These are phyloP conservation scores for Penicillium crustosum DNA, from an alignment of 2,329 filamentous ascomycete genomes.

Conservation along the genomic window DNA sequence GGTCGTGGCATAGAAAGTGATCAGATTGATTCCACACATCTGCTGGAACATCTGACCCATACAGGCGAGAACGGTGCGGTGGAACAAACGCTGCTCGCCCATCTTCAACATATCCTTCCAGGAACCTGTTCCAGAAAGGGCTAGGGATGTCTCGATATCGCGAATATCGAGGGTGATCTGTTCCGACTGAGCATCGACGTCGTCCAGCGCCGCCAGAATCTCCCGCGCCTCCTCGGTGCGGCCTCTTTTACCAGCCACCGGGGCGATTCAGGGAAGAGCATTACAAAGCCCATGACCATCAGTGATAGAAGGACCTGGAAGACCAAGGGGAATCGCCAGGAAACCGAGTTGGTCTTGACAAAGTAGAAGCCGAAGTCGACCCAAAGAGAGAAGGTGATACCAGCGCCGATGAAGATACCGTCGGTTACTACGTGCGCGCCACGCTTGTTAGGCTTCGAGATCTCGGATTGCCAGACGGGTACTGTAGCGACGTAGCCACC, in stretches of 20 bases:
- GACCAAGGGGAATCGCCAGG: conserved; percentile 47
- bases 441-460: conserved; percentile 30
- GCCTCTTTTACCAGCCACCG: conserved; percentile 49
- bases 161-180: conserved; percentile 40
- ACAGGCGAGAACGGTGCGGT: conserved; percentile 36
- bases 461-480: conserved; percentile 47
- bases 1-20: conserved; percentile 35
- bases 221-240: conserved; percentile 36
- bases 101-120: conserved; percentile 42
- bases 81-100: conserved; percentile 37
- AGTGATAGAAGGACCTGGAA: conserved; percentile 39
- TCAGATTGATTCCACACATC: conserved; percentile 40
- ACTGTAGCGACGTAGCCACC: conserved; percentile 48
- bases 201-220: conserved; percentile 42
- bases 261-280: conserved; percentile 42
- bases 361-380: conserved; percentile 49
- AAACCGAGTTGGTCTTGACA: conserved; percentile 38
- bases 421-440: conserved; percentile 50
- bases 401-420: conserved; percentile 49
- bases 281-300: conserved; percentile 36
- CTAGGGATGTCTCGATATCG: conserved; percentile 43
- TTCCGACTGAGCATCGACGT: conserved; percentile 43
- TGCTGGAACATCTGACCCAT: conserved; percentile 39
- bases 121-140: conserved; percentile 36
- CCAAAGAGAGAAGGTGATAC: conserved; percentile 50